These are phyloP conservation scores for Kodamaea neixiangensis DNA, from an alignment of 805 yeast species.

Conservation along the genomic window DNA sequence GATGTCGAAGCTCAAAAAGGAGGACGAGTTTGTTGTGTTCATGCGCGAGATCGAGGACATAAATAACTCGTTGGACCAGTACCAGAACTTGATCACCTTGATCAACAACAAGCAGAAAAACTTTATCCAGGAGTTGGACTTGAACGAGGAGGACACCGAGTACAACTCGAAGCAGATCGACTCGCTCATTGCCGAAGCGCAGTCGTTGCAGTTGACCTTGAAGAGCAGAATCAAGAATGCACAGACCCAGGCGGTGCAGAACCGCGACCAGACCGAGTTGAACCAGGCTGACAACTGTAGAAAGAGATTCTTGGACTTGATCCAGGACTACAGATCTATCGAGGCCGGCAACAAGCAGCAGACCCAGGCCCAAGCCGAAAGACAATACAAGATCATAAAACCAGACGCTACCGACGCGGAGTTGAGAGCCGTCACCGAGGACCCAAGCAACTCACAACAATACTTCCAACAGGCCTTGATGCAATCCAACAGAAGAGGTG, in stretches of 20 bases:
- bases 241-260: conserved; percentile 63
- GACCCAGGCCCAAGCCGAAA: conserved; percentile 83
- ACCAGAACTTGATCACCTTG: conserved; percentile 39
- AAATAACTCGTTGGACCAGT: conserved; percentile 44
- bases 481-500: conserved; percentile 87
- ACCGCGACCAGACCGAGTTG: conserved; percentile 70
- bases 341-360: conserved; percentile 86
- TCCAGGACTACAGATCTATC: conserved; percentile 81
- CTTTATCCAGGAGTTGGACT: conserved; percentile 43
- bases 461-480: conserved; percentile 90
- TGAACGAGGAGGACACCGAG: conserved; percentile 50
- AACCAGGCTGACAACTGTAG: conserved; percentile 90
- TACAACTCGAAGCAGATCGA: conserved; percentile 76
- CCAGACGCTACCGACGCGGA: conserved; percentile 85
- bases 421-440: conserved; percentile 82
- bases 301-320: conserved; percentile 78
- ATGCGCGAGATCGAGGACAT: conserved; percentile 49
- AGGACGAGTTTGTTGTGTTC: conserved; percentile 45
- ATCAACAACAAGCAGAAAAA: conserved; percentile 43
- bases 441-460: conserved; percentile 75
- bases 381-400: conserved; percentile 88
- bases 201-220: conserved; percentile 72
- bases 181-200: conserved; percentile 72
- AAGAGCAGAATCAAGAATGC: conserved; percentile 75
- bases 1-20: conserved; percentile 30